Evolutionary conservation across 441 rosid species (phyloP), one percentile per base, ranked within the genome.

Genomic region (Pelargonium australe): DNA sequence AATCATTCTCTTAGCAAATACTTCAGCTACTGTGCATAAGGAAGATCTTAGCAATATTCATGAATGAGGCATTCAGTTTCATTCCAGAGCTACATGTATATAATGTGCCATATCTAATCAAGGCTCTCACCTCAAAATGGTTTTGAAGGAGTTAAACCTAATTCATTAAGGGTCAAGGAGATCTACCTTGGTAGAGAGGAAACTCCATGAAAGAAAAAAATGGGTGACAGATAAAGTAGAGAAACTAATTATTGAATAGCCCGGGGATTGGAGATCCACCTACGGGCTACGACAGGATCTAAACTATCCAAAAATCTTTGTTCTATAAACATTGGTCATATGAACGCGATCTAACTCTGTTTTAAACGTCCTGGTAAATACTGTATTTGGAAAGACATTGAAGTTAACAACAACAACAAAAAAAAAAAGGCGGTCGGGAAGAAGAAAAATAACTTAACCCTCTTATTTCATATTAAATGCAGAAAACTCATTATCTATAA

Each of bases 151-250:
- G 43, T 40, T 40, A 40, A 40, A 40, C 43, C 60, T 16, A 16
- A 57, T 57, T 57, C 62, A 57, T 7, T 57, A 57, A 57, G 28
- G 62, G 25, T 17, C 28, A 57, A 57, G 62, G 62, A 57, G 7
- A 57, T 9, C 62, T 55, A 20, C 23, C 7, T 55, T 16, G 7
- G 62, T 17, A 57, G 20, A 23, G 62, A 57, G 62, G 20, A 57
- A 57, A 57, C 7, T 9, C 8, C 8, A 23, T 57, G 9, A 23
- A 57, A 17, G 64, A 37, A 12, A 61, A 61, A 58, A 25, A 61
- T 23, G 28, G 25, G 37, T 11, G 64, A 25, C 64, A 61, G 64
- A 6, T 40, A 57, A 61, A 10, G 5, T 61, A 11, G n/a, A 28
- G 43, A 40, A 6, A 40, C 43, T 6, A 40, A 40, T 40, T 20